These are phyloP conservation scores for Chaetothyriales sp. DNA, from an alignment of 2,329 filamentous ascomycete genomes.

Conservation along the genomic window DNA sequence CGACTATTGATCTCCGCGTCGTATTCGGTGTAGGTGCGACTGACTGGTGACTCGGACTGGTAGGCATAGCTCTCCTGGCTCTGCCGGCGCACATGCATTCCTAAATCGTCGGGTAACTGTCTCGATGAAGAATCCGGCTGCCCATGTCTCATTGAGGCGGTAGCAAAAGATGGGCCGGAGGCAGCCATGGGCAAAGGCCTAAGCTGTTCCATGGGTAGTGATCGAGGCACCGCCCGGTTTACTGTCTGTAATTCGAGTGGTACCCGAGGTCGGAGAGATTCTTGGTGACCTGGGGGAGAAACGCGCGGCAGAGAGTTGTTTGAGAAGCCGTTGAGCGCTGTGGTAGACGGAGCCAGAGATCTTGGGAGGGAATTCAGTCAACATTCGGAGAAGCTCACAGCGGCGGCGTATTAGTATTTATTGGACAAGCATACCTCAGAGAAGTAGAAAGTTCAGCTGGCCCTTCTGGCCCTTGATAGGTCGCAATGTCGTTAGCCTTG, in stretches of 20 bases:
- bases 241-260: slow-evolving; percentile 2
- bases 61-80: slow-evolving; percentile 17
- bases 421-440: slow-evolving; percentile 2
- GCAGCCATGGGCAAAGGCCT: slow-evolving; percentile 11
- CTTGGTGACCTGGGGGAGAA: slow-evolving; percentile 9
- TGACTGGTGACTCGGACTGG: slow-evolving; percentile 14
- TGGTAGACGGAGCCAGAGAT: slow-evolving; percentile 8
- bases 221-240: slow-evolving; percentile 6
- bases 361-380: slow-evolving; percentile 5
- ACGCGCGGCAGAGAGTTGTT: slow-evolving; percentile 9
- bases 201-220: slow-evolving; percentile 9
- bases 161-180: slow-evolving; percentile 8
- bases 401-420: slow-evolving; percentile 4
- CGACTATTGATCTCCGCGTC: slow-evolving; percentile 15
- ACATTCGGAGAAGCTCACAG: neutral
- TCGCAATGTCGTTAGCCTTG: slow-evolving; percentile 5
- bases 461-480: slow-evolving; percentile 3
- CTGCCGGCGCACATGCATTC: slow-evolving; percentile 13
- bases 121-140: slow-evolving; percentile 7
- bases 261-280: slow-evolving; percentile 6
- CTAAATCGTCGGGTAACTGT: slow-evolving; percentile 10
- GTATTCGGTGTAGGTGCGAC: slow-evolving; percentile 16
- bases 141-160: slow-evolving; percentile 9
- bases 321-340: slow-evolving; percentile 11
- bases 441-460: slow-evolving; percentile 5